Base-by-base conservation (phyloP, 2,329 filamentous ascomycete species). In the Beauveria sp. region DNA sequence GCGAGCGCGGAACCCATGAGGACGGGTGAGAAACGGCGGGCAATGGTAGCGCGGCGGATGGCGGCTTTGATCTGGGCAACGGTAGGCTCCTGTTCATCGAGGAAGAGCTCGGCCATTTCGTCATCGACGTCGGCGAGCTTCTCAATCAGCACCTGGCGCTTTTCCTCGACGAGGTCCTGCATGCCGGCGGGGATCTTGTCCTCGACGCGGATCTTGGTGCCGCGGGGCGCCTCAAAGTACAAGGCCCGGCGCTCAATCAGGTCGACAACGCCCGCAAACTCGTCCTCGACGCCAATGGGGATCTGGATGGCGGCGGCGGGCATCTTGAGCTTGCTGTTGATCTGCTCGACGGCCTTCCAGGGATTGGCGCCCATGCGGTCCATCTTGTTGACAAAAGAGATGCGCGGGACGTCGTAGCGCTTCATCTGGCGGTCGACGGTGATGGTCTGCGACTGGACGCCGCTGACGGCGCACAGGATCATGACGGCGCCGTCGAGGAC, bases 301-400 rank as follows among this genome's bases (percentile, higher is more conserved):
- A 99, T 86, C 77, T 99, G 95, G 49, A 99, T 83, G 20, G 95
- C 95, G 14, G 95, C 95, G 40, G 95, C 95, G 38, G 90, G 87
- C 58, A 98, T 88, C 78, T 93, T 93, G 65, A 99, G 85, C 78
- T 99, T 99, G 70, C 87, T 85, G 79, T 96, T 97, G 81, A 99
- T 98, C 78, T 97, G 93, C 46, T 99, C 93, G 62, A 99, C 87
- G 9, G 92, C 93, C 78, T 96, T 97, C 86, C 93, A 99, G 9
- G 95, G 95, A 73, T 99, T 98, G 66, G 95, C 91, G 63, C 95
- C 95, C 89, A 97, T 97, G 66, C 95, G 89, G 72, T 99, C 95
- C 93, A 99, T 98, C 83, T 99, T 99, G 81, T 99, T 99, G 73
- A 99, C 86, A 71, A 99, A 99, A 60, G 90, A 96, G 74, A 99